Evolutionary conservation across 1,139 yeast species (phyloP).

Genomic region (Saccharomyces pastorianus): DNA sequence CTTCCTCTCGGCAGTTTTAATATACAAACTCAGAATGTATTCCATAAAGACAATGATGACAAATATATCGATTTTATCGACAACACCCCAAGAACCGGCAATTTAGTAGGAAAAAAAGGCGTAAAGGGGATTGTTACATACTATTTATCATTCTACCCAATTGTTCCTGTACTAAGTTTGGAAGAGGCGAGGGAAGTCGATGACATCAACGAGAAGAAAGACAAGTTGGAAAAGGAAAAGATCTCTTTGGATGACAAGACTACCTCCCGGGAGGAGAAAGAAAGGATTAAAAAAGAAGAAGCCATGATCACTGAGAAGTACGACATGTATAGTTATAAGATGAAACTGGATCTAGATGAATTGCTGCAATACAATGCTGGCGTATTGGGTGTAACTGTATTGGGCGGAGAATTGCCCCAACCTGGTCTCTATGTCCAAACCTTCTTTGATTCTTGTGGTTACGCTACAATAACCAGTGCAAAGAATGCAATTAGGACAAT

Average conservation of each 20-base stretch:
- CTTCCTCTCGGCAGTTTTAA: constrained; percentile 77
- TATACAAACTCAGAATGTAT: constrained; percentile 54
- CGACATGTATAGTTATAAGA: constrained; percentile 38
- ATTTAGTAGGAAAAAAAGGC: constrained; percentile 56
- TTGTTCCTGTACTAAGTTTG: constrained; percentile 63
- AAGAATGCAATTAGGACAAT: constrained; percentile 37
- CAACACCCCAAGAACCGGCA: constrained; percentile 48
- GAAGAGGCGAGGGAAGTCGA: constrained; percentile 57
- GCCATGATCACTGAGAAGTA: constrained; percentile 34
- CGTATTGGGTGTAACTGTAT: constrained; percentile 56
- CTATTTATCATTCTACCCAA: constrained; percentile 70
- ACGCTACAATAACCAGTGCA: constrained; percentile 48
- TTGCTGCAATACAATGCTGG: constrained; percentile 60
- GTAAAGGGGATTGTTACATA: constrained; percentile 73
- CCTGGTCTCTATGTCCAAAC: constrained; percentile 57
- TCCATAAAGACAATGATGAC: constrained; percentile 51
- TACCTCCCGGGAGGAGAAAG: constrained; percentile 20
- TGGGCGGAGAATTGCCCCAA: constrained; percentile 47
- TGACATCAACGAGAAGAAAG: constrained; percentile 34
- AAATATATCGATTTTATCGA: constrained; percentile 56
- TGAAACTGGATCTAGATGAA: constrained; percentile 55
- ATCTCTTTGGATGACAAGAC: constrained; percentile 22
- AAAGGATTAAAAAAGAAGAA: constrained; percentile 23
- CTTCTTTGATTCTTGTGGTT: constrained; percentile 65
- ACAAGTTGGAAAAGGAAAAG: constrained; percentile 25